phyloP scores from a whole-genome alignment of 2,329 filamentous ascomycete genomes.

The Emergomyces orientalis region DNA sequence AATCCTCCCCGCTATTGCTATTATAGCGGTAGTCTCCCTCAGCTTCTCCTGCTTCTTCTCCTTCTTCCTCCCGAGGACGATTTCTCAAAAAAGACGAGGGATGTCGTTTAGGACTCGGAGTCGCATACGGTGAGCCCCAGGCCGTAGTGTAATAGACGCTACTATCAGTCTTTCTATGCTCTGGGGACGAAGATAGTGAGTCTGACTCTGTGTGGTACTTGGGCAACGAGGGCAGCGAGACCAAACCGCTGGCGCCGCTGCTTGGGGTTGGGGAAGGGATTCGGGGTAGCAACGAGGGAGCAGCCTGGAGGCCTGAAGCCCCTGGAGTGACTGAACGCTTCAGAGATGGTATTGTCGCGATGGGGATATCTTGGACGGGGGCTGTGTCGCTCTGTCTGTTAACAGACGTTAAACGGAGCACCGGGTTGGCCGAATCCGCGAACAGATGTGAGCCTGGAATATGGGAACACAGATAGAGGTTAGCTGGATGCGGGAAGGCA shows the following conservation, averaged over 20 bases:
- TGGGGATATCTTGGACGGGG: conserved; percentile 24
- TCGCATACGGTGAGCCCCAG: conserved; percentile 86
- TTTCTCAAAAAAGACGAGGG: conserved; percentile 25
- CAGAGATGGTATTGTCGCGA: conserved; percentile 23
- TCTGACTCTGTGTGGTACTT: conserved; percentile 28
- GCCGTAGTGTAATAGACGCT: conserved; percentile 61
- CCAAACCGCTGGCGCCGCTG: background rate
- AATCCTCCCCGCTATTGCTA: conserved; percentile 11
- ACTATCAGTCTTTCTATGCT: conserved; percentile 38
- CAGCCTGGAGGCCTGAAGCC: conserved; percentile 29
- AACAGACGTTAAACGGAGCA: conserved; percentile 26
- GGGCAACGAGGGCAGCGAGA: conserved; percentile 18
- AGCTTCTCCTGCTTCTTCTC: background rate
- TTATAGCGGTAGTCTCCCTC: background rate
- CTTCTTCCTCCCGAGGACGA: conserved; percentile 11
- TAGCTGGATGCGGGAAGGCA: conserved; percentile 8
- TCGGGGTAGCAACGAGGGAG: conserved; percentile 25
- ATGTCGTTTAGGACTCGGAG: conserved; percentile 42
- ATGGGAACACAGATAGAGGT: background rate
- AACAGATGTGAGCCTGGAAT: conserved; percentile 30
- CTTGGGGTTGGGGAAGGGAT: background rate
- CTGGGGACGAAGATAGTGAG: conserved; percentile 32
- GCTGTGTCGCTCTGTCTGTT: conserved; percentile 22
- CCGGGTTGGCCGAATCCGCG: conserved; percentile 32
- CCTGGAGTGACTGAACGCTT: conserved; percentile 29